Base-by-base conservation (phyloP, 306 rosid species). In the Cicer cuneatum region DNA sequence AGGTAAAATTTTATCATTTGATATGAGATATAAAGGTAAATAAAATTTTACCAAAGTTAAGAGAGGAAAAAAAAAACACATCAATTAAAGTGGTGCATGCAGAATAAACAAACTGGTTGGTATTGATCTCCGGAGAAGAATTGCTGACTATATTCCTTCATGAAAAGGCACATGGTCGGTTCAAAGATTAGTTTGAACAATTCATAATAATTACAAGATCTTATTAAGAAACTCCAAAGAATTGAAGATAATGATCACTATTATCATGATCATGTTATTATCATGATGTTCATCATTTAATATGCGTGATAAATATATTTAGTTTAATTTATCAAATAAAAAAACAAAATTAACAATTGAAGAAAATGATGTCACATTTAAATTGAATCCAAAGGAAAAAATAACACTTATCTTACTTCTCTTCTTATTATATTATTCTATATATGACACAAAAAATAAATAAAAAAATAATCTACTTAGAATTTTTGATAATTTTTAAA, bases 181-280 rank as follows among this genome's bases (percentile, higher is more conserved):
- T 61, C 56, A 24, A 60, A 75, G 65, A 78, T 85, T 29, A 66
- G 73, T 51, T 37, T 58, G 56, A 58, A 64, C 45, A 62, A 42
- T 70, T 63, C 35, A 58, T 21, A 71, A 72, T 75, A 67, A 74
- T 60, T 62, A 72, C 60, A 72, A 72, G 68, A 85, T 85, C 78
- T 72, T 12, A 69, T 81, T 77, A 78, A 76, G n/a, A 72, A 79
- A 69, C 73, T 56, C 6, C 52, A 58, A 76, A 72, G 41, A 79
- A 72, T 51, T 80, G n/a, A 61, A 47, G 46, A 79, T 68, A 61
- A 73, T 73, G 40, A 66, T 77, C 59, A 45, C 74, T 39, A 53
- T 73, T 78, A 80, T 84, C 78, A 77, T 66, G 66, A 73, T 77
- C 79, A 72, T 82, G 80, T 81, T 81, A 69, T 75, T 81, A 83